Percentiles rank a stretch among this genome's conserved stretches.
Conservation (phyloP, 208 protist species). For the Leishmania tarentolae region DNA sequence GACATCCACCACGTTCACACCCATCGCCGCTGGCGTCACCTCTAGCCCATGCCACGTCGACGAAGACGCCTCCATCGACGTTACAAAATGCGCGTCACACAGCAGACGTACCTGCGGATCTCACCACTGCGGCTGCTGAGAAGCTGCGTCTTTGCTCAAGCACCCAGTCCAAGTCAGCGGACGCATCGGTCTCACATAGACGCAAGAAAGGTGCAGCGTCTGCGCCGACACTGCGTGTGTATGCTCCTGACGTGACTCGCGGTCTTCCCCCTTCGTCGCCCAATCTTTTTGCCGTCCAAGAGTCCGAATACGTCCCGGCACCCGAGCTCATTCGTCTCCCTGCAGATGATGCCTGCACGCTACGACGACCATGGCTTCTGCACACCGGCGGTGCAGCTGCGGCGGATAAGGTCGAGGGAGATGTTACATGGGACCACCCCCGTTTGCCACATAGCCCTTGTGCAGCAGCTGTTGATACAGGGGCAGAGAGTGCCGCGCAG, state of each 20-base stretch:
- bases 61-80: neutral
- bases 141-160: neutral
- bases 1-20: constrained; percentile 4
- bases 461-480: neutral
- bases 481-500: neutral
- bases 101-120: neutral
- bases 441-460: neutral
- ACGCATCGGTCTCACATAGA: neutral
- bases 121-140: neutral
- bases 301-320: constrained; percentile 35
- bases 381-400: constrained; percentile 8
- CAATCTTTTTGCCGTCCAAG: constrained; percentile 26
- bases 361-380: constrained; percentile 24
- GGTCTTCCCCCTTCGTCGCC: constrained; percentile 12
- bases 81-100: neutral
- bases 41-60: neutral
- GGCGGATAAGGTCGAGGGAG: neutral
- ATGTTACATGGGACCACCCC: neutral
- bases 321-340: constrained; percentile 24
- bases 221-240: neutral
- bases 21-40: neutral
- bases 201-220: neutral
- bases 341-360: constrained; percentile 20
- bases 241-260: constrained; percentile 13
- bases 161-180: neutral